These are phyloP conservation scores for Naegleria fowleri DNA, from an alignment of 208 protist genomes.

Conservation along the genomic window DNA sequence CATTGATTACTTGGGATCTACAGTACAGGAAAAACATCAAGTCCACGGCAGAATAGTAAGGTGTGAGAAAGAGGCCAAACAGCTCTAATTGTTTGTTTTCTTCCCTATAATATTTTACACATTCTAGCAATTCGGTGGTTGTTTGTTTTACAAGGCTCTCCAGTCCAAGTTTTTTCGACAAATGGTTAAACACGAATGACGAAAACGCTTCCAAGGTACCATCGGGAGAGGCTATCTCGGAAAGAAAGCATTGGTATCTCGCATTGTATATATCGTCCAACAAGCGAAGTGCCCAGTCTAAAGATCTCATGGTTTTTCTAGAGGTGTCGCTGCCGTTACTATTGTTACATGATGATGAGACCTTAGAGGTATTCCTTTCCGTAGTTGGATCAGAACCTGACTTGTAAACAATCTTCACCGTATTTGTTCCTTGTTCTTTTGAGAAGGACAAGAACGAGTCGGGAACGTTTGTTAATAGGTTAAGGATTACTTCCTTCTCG, in stretches of 20 bases:
- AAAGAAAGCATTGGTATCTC: background rate
- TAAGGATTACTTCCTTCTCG: background rate
- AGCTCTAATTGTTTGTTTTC: background rate
- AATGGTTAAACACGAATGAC: conserved; percentile 18
- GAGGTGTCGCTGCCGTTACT: background rate
- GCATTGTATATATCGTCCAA: conserved; percentile 7
- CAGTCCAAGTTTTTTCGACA: background rate
- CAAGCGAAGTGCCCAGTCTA: background rate
- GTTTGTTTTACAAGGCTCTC: conserved; percentile 1
- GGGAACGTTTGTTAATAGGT: background rate
- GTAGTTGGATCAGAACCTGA: background rate
- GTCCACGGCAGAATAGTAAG: background rate
- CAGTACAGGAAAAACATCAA: conserved; percentile 19
- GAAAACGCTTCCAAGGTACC: conserved; percentile 1
- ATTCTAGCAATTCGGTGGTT: background rate
- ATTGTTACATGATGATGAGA: background rate
- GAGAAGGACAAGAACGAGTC: background rate
- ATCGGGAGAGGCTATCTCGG: background rate
- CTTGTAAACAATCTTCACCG: background rate
- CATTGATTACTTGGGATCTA: background rate
- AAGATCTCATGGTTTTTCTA: background rate
- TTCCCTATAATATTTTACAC: background rate
- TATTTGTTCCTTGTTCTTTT: background rate
- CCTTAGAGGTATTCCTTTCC: background rate
- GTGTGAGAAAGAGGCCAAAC: conserved; percentile 13